Evolutionary conservation across 2,329 filamentous ascomycete genomes (phyloP), one percentile per base, ranked within the genome.

Genomic region (Calonectria henricotiae): DNA sequence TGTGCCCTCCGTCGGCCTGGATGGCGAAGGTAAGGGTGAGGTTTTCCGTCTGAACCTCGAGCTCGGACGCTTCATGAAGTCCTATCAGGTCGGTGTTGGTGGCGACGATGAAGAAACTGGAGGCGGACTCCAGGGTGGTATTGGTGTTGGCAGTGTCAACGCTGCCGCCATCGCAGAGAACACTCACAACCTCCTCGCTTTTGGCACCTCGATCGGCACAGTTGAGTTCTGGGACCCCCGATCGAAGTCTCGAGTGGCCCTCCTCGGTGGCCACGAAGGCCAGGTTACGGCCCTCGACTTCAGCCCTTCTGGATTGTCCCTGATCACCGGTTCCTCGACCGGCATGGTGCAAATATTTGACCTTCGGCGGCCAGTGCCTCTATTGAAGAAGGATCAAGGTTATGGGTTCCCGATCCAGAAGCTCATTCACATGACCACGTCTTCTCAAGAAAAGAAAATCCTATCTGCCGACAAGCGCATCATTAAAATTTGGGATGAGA

Each of bases 191-290:
- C 86, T 99, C 5, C 88, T 95, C 39, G 95, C 96, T 0, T 99
- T 99, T 77, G 96, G 97, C 63, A 99, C 96, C 1, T 95, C 94
- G 3, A 86, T 96, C 67, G 96, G 96, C n/a, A 98, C 96, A 0
- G 94, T 98, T 30, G 96, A 99, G 80, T 96, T 98, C 79, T 99
- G 95, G 94, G 96, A 99, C 80, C 89, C 95, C 1, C 89, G 96
- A 70, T 95, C 93, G 35, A 92, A 94, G 79, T 92, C 92, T 65
- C 89, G 94, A 68, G 93, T 96, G 12, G 95, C 94, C 17, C 88
- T 96, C 20, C 85, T 99, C 2, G 88, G 92, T 13, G 89, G 87
- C 0, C 88, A 91, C 68, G 89, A 91, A 70, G 90, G 90, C 37
- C 93, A 94, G 79, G 91, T 98, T 54, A 98, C 96, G 0, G 94